Base-by-base conservation (phyloP, 2,329 filamentous ascomycete genomes). In the Phoma herbarum region DNA sequence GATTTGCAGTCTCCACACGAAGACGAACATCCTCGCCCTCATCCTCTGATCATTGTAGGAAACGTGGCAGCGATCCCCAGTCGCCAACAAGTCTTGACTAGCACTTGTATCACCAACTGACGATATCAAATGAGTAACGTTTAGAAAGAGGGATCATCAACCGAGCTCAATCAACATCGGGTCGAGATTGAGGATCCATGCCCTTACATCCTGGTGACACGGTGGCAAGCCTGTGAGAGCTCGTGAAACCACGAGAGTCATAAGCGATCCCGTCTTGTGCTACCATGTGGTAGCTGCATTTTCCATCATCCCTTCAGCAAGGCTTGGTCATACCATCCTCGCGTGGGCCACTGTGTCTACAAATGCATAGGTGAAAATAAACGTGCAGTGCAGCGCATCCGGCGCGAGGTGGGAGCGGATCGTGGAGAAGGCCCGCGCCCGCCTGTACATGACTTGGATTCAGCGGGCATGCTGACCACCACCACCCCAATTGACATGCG, bases 291-390 rank as follows among this genome's bases (percentile, higher is more conserved):
- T 60, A 53, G 51, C 58, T 55, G 60, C 37, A n/a, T 22, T 47
- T 48, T 55, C 56, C 25, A 51, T 35, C 33, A 33, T 41, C 51
- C 55, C 53, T 59, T 60, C 51, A 60, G 48, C 51, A 33, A 68
- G 61, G 58, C 45, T 59, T 59, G 67, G 73, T 76, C 59, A 63
- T 61, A 77, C 73, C 57, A 53, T 62, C 54, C 60, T 67, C 75
- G 72, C 75, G 75, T 77, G 75, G 71, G 60, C 65, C 51, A 65
- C 46, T 67, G 65, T 67, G 62, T 66, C 63, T 69, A 67, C 60
- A 67, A 60, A 71, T 75, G 73, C 74, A 74, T 67, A 73, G 67
- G 69, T 73, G 68, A 66, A 74, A 76, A 75, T 77, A 77, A 77
- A 75, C 70, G 73, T 76, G 75, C 74, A 76, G 74, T 64, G 74